Conservation (phyloP, 2,329 filamentous ascomycete species). For the Pochonia chlamydosporia region DNA sequence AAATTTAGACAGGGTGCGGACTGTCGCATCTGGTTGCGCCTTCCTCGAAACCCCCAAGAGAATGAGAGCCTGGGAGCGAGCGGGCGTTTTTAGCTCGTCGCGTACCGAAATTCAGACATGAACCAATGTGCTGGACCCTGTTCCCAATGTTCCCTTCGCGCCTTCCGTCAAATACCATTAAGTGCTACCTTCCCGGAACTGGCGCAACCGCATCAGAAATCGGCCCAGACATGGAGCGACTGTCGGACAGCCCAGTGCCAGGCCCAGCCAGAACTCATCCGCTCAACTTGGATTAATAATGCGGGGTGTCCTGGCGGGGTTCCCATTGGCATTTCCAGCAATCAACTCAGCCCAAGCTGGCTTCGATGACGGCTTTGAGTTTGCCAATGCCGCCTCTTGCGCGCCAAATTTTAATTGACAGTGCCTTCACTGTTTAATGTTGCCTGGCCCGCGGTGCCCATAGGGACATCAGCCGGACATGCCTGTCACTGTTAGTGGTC, state of each 20-base stretch:
- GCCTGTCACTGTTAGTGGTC: too few relatives aligned
- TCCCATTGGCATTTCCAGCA: neutral
- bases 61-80: too few relatives aligned
- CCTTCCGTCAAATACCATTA: neutral
- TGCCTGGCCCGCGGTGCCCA: too few relatives aligned
- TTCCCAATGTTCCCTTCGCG: neutral
- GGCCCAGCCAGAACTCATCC: neutral
- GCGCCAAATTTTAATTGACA: too few relatives aligned
- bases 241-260: too few relatives aligned
- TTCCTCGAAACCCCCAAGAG: neutral
- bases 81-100: neutral
- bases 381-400: too few relatives aligned
- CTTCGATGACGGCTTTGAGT: too few relatives aligned
- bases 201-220: neutral
- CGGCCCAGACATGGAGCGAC: too few relatives aligned
- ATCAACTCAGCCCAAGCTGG: neutral
- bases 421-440: too few relatives aligned
- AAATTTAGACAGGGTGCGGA: neutral
- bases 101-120: neutral
- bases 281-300: neutral
- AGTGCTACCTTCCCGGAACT: neutral
- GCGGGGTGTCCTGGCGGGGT: neutral
- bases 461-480: too few relatives aligned
- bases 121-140: neutral
- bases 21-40: neutral